Conservation (phyloP, 2,329 filamentous ascomycete genomes). For the Exophiala sp. region DNA sequence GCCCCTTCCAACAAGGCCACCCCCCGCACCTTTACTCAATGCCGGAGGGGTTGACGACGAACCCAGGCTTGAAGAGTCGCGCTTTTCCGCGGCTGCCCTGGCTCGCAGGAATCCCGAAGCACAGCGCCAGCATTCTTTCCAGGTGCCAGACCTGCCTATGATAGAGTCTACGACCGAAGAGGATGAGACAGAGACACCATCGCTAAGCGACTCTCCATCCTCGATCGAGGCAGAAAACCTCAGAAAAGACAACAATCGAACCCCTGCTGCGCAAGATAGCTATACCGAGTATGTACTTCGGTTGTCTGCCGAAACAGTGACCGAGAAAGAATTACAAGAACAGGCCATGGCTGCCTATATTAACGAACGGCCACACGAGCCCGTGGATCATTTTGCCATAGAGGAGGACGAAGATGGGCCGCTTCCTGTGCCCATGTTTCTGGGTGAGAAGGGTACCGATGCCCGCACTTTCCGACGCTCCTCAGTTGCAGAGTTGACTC, state of each 20-base stretch:
- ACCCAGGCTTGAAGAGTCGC: constrained; percentile 36
- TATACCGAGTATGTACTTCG: constrained; percentile 74
- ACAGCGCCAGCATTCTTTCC: constrained; percentile 53
- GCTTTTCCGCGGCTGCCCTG: constrained; percentile 44
- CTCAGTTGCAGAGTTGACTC: constrained; percentile 52
- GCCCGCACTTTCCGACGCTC: constrained; percentile 38
- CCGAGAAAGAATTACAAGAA: constrained; percentile 75
- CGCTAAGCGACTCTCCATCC: constrained; percentile 41
- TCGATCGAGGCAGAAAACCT: constrained; percentile 36
- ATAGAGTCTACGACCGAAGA: constrained; percentile 59
- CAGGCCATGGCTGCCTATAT: constrained; percentile 49
- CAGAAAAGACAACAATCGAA: constrained; percentile 24
- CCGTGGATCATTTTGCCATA: constrained; percentile 47
- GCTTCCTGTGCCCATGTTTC: constrained; percentile 28
- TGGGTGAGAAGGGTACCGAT: constrained; percentile 30
- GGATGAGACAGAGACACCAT: constrained; percentile 44
- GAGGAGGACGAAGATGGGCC: constrained; percentile 33
- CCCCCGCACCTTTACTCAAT: constrained; percentile 4
- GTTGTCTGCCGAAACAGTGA: constrained; percentile 69
- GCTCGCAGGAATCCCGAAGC: constrained; percentile 35
- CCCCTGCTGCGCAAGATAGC: constrained; percentile 54
- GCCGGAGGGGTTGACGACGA: constrained; percentile 19
- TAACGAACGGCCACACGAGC: constrained; percentile 46
- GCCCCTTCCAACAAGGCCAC: constrained; percentile 3
- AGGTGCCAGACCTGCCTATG: constrained; percentile 58